Conservation (phyloP, 257 asterid species). For the Nicotiana sylvestris region DNA sequence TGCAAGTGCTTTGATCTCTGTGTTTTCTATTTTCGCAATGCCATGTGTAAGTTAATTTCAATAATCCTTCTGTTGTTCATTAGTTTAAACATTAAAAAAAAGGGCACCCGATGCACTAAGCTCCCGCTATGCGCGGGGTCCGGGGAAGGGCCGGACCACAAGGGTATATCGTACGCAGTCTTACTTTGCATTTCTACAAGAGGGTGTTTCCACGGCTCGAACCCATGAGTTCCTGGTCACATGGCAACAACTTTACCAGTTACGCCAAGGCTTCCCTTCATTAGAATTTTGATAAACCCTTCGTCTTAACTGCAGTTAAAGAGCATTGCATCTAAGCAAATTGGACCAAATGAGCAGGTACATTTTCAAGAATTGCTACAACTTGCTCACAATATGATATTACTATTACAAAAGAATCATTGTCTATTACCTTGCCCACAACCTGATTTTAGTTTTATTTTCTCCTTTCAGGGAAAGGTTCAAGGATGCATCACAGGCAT, state of each 20-base stretch:
- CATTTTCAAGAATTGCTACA: background rate
- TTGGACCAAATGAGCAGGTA: constrained; percentile 85
- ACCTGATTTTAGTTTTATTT: background rate
- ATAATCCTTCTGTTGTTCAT: background rate
- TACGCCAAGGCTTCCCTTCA: background rate
- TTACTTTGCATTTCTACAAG: no score
- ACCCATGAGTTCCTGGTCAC: no score
- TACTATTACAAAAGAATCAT: no score
- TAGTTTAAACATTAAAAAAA: background rate
- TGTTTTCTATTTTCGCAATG: constrained; percentile 53
- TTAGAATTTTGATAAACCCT: background rate
- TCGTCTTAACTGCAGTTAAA: constrained; percentile 44
- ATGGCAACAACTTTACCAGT: no score
- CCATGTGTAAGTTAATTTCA: constrained; percentile 63
- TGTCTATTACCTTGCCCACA: background rate
- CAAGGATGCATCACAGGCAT: constrained; percentile 92
- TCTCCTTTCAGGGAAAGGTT: constrained; percentile 59
- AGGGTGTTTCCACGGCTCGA: no score
- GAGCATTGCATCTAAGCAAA: constrained; percentile 91
- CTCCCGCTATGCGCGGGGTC: no score
- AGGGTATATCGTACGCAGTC: no score
- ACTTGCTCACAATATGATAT: no score
- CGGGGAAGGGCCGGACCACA: no score
- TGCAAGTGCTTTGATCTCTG: constrained; percentile 54
- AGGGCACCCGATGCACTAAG: no score